Conservation (phyloP, 345 rosid genomes). For the Reutealis trisperma region DNA sequence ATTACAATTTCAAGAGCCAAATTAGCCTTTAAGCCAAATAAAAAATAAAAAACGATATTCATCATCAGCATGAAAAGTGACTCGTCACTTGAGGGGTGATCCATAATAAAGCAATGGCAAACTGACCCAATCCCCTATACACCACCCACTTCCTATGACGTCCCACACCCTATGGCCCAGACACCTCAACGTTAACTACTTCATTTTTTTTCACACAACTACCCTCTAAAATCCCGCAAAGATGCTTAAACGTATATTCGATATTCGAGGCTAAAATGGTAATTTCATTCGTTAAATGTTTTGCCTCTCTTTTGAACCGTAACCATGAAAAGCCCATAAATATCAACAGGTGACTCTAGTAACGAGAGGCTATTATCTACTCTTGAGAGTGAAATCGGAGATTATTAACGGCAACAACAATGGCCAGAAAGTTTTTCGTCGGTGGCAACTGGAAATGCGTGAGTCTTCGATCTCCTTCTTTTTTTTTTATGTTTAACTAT, state of each 20-base stretch:
- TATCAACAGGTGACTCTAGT: neutral
- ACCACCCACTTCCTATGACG: constrained; percentile 13
- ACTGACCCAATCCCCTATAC: neutral
- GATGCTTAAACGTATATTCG: neutral
- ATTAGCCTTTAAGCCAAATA: too few relatives aligned
- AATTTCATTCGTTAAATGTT: neutral
- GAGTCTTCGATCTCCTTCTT: constrained; percentile 25
- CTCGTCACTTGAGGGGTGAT: too few relatives aligned
- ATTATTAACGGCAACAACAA: constrained; percentile 31
- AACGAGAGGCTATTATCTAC: neutral
- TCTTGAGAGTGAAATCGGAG: neutral
- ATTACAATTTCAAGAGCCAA: too few relatives aligned
- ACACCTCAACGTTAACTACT: neutral
- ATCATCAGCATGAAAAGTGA: too few relatives aligned
- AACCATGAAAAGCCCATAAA: neutral
- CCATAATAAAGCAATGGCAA: too few relatives aligned
- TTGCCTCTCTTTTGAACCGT: constrained; percentile 4
- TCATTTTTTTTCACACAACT: constrained; percentile 7
- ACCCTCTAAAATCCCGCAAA: neutral
- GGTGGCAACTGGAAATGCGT: constrained; percentile 99
- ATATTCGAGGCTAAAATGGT: constrained; percentile 1
- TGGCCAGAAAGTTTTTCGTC: constrained; percentile 86
- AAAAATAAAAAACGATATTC: too few relatives aligned
- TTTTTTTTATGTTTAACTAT: neutral
- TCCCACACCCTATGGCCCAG: neutral